These are phyloP conservation scores for Dactylonectria macrodidyma DNA, from an alignment of 2,329 filamentous ascomycete genomes.

Conservation along the genomic window DNA sequence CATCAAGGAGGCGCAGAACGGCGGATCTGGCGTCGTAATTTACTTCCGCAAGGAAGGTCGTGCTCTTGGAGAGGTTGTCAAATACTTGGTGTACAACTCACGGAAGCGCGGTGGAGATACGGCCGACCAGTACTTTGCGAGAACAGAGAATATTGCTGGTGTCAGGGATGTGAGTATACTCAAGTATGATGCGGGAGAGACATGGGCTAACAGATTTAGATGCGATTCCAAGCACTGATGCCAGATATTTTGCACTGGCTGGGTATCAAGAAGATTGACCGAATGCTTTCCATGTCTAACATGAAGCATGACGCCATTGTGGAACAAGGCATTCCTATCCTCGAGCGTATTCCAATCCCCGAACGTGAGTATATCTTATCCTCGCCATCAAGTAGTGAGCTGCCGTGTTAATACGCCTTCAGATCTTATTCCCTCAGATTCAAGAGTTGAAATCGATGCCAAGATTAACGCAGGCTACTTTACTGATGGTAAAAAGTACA, in stretches of 20 bases:
- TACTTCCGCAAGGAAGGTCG: slow-evolving; percentile 99
- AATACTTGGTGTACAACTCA: slow-evolving; percentile 87
- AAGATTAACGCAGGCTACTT: slow-evolving; percentile 93
- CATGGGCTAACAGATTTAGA: slow-evolving; percentile 54
- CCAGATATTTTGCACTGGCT: slow-evolving; percentile 98
- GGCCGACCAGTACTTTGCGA: slow-evolving; percentile 94
- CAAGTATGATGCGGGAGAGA: slow-evolving; percentile 79
- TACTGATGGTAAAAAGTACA: slow-evolving; percentile 52
- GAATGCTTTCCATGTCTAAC: slow-evolving; percentile 94
- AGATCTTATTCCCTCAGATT: slow-evolving; percentile 94
- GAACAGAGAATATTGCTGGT: slow-evolving; percentile 96
- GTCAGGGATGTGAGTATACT: slow-evolving; percentile 79
- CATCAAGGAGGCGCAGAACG: slow-evolving; percentile 95
- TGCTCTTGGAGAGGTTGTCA: slow-evolving; percentile 94
- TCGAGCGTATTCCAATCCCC: slow-evolving; percentile 91
- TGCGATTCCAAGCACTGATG: slow-evolving; percentile 99
- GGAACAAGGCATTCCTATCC: slow-evolving; percentile 88
- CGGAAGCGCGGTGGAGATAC: slow-evolving; percentile 84
- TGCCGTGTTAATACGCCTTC: background rate
- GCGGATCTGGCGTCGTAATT: slow-evolving; percentile 94
- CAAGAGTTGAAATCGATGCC: slow-evolving; percentile 97
- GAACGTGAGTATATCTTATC: slow-evolving; percentile 59
- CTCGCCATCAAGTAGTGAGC: background rate
- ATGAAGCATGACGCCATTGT: slow-evolving; percentile 95
- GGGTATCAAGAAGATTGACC: slow-evolving; percentile 97